Evolutionary conservation across 192 early-diverging fungal species (phyloP).

Genomic region (Coemansia sp.): DNA sequence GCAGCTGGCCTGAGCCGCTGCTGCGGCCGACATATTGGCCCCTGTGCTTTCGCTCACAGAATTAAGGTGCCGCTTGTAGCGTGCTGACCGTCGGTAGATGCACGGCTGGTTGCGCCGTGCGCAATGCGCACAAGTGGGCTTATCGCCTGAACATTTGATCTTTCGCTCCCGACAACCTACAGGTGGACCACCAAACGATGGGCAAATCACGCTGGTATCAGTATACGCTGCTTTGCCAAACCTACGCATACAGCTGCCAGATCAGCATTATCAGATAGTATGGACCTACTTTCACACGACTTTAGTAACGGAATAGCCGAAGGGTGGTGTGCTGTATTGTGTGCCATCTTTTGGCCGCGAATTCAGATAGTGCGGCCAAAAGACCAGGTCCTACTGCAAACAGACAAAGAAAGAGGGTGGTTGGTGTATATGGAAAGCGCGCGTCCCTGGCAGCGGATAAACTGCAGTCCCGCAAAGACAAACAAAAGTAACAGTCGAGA

Average conservation of each 20-base stretch:
- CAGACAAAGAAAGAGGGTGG: neutral
- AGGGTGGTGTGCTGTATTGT: conserved; percentile 15
- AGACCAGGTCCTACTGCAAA: conserved; percentile 1
- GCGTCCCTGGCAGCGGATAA: neutral
- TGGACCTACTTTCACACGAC: conserved; percentile 52
- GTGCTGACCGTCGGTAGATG: conserved; percentile 52
- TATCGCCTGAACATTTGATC: conserved; percentile 54
- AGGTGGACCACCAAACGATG: neutral
- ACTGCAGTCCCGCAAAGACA: neutral
- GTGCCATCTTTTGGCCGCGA: conserved; percentile 15
- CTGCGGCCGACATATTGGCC: neutral
- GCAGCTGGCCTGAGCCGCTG: conserved; percentile 7
- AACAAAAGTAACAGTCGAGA: conserved; percentile 1
- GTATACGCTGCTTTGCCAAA: neutral
- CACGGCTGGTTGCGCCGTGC: conserved; percentile 54
- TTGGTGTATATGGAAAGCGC: neutral
- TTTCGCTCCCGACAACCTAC: conserved; percentile 54
- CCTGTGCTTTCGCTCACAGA: neutral
- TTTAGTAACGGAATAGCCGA: conserved; percentile 52
- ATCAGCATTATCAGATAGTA: neutral
- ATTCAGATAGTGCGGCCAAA: neutral
- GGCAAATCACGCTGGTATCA: neutral
- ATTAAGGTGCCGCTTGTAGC: conserved; percentile 49
- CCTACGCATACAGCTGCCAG: neutral
- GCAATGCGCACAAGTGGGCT: conserved; percentile 50